Evolutionary conservation across 495 filamentous ascomycete species (phyloP).

Genomic region (Penicillium cosmopolitanum): DNA sequence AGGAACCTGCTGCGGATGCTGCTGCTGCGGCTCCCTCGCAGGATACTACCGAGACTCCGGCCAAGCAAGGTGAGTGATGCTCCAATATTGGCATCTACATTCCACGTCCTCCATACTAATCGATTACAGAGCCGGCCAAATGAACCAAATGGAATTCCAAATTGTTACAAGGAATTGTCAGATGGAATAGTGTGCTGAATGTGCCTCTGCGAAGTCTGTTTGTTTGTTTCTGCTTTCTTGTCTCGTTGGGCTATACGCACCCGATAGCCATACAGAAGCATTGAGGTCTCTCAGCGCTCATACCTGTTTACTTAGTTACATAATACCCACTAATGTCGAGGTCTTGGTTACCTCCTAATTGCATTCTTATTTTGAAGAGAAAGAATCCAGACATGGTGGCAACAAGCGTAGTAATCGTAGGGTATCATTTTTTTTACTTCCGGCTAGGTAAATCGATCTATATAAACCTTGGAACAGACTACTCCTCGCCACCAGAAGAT

Average conservation of each 20-base stretch:
- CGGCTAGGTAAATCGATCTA: constrained; percentile 3
- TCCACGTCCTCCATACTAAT: neutral
- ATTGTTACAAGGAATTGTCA: neutral
- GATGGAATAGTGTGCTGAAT: neutral
- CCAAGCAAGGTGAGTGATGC: constrained; percentile 26
- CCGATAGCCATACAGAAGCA: neutral
- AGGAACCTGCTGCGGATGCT: constrained; percentile 12
- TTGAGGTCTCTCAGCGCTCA: constrained; percentile 8
- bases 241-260: neutral
- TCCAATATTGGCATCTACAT: neutral
- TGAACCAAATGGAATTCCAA: neutral
- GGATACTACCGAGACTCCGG: constrained; percentile 9
- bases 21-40: constrained; percentile 5
- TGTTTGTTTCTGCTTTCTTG: neutral
- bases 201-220: neutral
- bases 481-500: constrained; percentile 20
- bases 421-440: constrained; percentile 1
- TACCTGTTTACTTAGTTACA: constrained; percentile 1
- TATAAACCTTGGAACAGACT: constrained; percentile 3
- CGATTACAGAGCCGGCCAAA: neutral
- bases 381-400: neutral
- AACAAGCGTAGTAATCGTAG: neutral
- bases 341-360: constrained; percentile 1
- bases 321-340: constrained; percentile 2
- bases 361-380: neutral